phyloP scores from a whole-genome alignment of 2,329 filamentous ascomycete species.

The Xylaria sp. region DNA sequence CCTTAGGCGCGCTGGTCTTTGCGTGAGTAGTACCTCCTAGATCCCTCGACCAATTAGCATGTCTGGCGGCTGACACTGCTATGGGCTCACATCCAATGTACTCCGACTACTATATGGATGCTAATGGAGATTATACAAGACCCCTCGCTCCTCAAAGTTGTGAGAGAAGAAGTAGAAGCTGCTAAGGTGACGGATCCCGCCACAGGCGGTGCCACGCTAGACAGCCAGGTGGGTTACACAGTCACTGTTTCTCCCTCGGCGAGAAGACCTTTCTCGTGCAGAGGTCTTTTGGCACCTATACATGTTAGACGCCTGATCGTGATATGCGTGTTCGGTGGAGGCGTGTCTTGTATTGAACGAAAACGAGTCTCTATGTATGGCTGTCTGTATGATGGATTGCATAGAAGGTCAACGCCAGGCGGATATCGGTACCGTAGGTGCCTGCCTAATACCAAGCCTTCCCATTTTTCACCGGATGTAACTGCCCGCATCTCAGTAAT shows the following conservation, averaged over 20 bases:
- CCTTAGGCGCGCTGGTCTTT: not conserved
- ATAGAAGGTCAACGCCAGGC: too few species aligned
- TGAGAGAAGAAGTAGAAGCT: slow-evolving; percentile 1
- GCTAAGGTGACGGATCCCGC: not conserved
- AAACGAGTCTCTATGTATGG: too few species aligned
- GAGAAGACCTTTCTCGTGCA: not conserved
- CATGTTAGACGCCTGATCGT: too few species aligned
- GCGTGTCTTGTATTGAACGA: too few species aligned
- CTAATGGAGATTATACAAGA: slow-evolving; percentile 14
- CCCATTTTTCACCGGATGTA: too few species aligned
- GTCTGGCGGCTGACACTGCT: not conserved
- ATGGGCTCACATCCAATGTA: slow-evolving; percentile 2
- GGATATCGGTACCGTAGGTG: too few species aligned
- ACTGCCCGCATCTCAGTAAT: too few species aligned
- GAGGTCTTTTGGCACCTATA: too few species aligned
- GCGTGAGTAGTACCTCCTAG: not conserved
- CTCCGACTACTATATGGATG: slow-evolving; percentile 12
- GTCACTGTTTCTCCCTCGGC: not conserved
- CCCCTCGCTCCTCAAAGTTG: not conserved
- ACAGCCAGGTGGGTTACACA: slow-evolving; percentile 6
- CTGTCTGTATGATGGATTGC: too few species aligned
- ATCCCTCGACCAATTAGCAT: too few species aligned
- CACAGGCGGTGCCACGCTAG: slow-evolving; percentile 1
- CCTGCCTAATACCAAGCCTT: too few species aligned
- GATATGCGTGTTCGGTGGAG: too few species aligned